Percentiles rank a stretch among this genome's conserved stretches.
These are phyloP conservation scores for Aurifilum marmelostoma DNA, from an alignment of 2,329 filamentous ascomycete genomes.

Conservation along the genomic window DNA sequence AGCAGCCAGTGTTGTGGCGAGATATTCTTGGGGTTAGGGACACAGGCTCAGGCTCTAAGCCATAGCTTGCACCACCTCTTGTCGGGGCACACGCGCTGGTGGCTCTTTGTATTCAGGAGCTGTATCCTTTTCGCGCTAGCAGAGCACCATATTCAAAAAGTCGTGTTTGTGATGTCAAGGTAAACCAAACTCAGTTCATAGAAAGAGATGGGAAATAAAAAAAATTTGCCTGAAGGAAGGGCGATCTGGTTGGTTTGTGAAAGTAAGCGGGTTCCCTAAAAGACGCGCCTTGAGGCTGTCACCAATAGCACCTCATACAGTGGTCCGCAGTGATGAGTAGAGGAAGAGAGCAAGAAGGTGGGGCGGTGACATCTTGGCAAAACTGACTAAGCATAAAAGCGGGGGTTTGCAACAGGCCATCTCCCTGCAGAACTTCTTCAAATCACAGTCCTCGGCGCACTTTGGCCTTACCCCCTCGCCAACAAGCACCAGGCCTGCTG, in stretches of 20 bases:
- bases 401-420: not conserved
- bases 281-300: not conserved
- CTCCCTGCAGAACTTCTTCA: not conserved
- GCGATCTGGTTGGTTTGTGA: not conserved
- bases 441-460: not conserved
- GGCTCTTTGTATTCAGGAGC: not conserved
- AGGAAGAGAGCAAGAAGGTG: not conserved
- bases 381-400: not conserved
- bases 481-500: not conserved
- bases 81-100: not conserved
- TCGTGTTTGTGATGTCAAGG: not conserved
- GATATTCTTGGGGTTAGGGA: not conserved
- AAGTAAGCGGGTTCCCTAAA: not conserved
- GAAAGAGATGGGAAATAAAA: not conserved
- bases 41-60: conserved; percentile 1
- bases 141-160: not conserved
- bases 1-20: not conserved
- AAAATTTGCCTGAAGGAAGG: not conserved
- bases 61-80: not conserved
- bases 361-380: not conserved
- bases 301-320: not conserved
- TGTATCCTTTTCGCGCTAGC: not conserved
- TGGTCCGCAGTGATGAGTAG: not conserved
- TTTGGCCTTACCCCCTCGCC: not conserved
- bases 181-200: not conserved